These are phyloP conservation scores for Dentipellis sp. DNA, from an alignment of 768 basidiomycete species.

Conservation along the genomic window DNA sequence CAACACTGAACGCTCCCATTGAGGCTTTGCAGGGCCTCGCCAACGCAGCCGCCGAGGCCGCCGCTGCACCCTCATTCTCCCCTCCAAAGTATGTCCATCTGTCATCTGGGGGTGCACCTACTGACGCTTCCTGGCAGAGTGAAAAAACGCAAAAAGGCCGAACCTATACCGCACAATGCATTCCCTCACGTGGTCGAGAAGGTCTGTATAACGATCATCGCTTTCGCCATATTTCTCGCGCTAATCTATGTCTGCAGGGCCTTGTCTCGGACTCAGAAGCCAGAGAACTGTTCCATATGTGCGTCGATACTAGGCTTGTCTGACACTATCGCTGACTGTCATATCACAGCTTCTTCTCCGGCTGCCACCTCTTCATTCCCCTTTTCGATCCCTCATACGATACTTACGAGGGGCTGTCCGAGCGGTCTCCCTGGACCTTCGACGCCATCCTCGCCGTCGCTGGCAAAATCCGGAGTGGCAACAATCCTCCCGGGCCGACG, in stretches of 20 bases:
- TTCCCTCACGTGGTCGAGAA: constrained; percentile 89
- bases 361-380: constrained; percentile 94
- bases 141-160: constrained; percentile 78
- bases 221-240: not conserved
- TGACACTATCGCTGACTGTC: constrained; percentile 14
- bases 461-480: constrained; percentile 85
- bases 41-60: constrained; percentile 91
- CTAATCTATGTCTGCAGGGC: constrained; percentile 37
- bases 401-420: constrained; percentile 86
- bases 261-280: constrained; percentile 82
- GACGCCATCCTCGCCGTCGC: constrained; percentile 90
- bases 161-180: constrained; percentile 75
- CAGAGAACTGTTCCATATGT: constrained; percentile 89
- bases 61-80: constrained; percentile 62
- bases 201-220: constrained; percentile 26
- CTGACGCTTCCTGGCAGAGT: constrained; percentile 32
- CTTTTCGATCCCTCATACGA: constrained; percentile 91
- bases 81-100: constrained; percentile 41
- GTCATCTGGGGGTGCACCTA: not conserved
- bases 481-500: constrained; percentile 72
- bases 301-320: constrained; percentile 18
- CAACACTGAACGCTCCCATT: constrained; percentile 83
- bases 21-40: constrained; percentile 91
- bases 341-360: constrained; percentile 75
- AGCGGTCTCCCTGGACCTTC: constrained; percentile 93